phyloP scores from a whole-genome alignment of 1,284 basidiomycete genomes.

The Marasmius fiardii region DNA sequence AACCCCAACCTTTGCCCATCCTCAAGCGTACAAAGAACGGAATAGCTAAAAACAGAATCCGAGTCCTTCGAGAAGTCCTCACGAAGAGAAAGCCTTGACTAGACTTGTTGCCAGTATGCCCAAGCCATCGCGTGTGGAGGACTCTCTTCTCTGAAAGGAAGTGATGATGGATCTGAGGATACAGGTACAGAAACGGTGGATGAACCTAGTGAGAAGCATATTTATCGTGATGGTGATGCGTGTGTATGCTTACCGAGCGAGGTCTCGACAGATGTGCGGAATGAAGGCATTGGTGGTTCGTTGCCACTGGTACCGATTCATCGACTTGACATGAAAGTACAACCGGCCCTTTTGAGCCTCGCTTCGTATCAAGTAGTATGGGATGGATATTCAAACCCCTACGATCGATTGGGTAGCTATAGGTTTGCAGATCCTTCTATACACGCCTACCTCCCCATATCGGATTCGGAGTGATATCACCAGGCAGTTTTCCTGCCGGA shows the following conservation, averaged over 20 bases:
- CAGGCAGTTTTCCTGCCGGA: no score
- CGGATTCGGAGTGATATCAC: no score
- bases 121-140: slow-evolving; percentile 71
- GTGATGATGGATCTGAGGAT: slow-evolving; percentile 25
- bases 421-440: no score
- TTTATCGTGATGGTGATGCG: no score
- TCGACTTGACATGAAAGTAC: slow-evolving; percentile 30
- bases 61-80: slow-evolving; percentile 23
- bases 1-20: neutral
- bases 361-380: slow-evolving; percentile 58
- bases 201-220: slow-evolving; percentile 30
- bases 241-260: slow-evolving; percentile 9
- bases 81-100: slow-evolving; percentile 53
- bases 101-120: slow-evolving; percentile 63
- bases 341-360: slow-evolving; percentile 30
- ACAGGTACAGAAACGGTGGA: slow-evolving; percentile 20
- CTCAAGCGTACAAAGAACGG: neutral
- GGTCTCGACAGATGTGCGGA: neutral
- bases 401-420: no score
- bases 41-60: slow-evolving; percentile 17
- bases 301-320: slow-evolving; percentile 61
- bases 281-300: slow-evolving; percentile 39
- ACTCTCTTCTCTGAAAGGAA: slow-evolving; percentile 50
- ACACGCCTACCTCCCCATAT: no score
- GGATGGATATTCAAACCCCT: no score